These are phyloP conservation scores for Naganishia albida DNA, from an alignment of 1,284 basidiomycete genomes.

Conservation along the genomic window DNA sequence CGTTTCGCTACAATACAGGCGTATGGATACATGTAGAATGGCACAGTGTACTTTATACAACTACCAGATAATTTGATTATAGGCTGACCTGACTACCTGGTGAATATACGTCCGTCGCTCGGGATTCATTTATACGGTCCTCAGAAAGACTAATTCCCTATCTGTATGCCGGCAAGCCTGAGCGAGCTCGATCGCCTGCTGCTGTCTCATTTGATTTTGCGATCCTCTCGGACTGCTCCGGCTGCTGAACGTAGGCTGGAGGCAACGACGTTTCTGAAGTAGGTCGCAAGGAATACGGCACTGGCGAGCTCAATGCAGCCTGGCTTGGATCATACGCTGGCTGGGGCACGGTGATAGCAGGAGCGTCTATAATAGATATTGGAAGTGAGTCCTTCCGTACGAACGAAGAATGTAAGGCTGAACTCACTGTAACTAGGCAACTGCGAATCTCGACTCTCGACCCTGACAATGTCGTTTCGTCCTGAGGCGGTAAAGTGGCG, in stretches of 20 bases:
- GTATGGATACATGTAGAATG: too few relatives aligned
- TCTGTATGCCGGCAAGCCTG: too few relatives aligned
- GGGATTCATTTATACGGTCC: too few relatives aligned
- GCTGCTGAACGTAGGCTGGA: slow-evolving; percentile 15
- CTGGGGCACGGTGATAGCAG: slow-evolving; percentile 17
- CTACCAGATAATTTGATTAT: too few relatives aligned
- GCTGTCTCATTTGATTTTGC: too few relatives aligned
- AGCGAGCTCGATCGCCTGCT: too few relatives aligned
- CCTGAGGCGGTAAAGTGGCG: background rate
- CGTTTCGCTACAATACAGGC: background rate
- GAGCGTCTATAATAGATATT: slow-evolving; percentile 5
- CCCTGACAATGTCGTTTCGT: slow-evolving; percentile 14
- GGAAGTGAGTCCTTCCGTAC: background rate
- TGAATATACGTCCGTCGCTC: too few relatives aligned
- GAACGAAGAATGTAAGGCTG: background rate
- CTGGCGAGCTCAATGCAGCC: background rate
- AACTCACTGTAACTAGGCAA: slow-evolving; percentile 22
- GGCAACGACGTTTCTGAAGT: slow-evolving; percentile 1
- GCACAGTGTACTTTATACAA: too few relatives aligned
- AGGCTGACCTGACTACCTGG: too few relatives aligned
- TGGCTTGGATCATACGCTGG: slow-evolving; percentile 13
- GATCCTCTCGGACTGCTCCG: background rate
- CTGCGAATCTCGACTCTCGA: slow-evolving; percentile 15
- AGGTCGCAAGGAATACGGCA: slow-evolving; percentile 12
- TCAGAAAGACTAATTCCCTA: too few relatives aligned